Percentiles rank a stretch among this genome's conserved stretches.
Evolutionary conservation across 768 basidiomycete species (phyloP).

Genomic region (Favolaschia claudopus): DNA sequence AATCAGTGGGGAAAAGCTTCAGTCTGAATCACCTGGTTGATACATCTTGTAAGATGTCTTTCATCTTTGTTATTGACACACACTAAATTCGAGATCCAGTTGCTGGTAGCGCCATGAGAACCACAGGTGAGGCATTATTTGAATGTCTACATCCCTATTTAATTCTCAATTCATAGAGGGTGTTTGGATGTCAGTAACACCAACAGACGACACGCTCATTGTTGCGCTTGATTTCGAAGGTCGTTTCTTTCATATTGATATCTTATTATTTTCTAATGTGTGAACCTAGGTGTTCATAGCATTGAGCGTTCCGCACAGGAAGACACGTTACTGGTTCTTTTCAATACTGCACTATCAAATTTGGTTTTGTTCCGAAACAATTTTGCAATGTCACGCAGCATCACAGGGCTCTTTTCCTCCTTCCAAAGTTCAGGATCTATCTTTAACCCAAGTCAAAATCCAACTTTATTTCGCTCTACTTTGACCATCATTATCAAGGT

Average conservation of each 20-base stretch:
- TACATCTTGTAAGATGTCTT: conserved; percentile 51
- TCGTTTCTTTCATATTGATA: conserved; percentile 18
- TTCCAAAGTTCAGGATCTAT: conserved; percentile 67
- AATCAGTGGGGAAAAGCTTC: conserved; percentile 70
- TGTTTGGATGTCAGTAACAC: conserved; percentile 74
- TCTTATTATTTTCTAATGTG: background rate
- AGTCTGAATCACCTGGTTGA: conserved; percentile 67
- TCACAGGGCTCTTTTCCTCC: conserved; percentile 66
- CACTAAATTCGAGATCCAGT: conserved; percentile 28
- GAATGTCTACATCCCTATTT: background rate
- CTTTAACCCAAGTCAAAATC: conserved; percentile 65
- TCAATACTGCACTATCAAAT: conserved; percentile 73
- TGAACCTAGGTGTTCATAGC: conserved; percentile 59
- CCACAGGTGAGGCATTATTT: conserved; percentile 46
- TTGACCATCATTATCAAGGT: conserved; percentile 73
- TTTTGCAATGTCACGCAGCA: conserved; percentile 66
- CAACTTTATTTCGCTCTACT: conserved; percentile 63
- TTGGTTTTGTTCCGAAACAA: conserved; percentile 71
- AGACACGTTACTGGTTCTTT: conserved; percentile 67
- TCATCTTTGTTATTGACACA: background rate
- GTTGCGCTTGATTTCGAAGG: conserved; percentile 75
- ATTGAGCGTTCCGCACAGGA: conserved; percentile 71
- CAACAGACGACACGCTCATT: conserved; percentile 58
- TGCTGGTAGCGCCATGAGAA: conserved; percentile 71
- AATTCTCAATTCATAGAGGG: conserved; percentile 46